Percentiles rank a stretch among this genome's conserved stretches.
These are phyloP conservation scores for Fusarium robinianum DNA, from an alignment of 2,329 filamentous ascomycete genomes.

Conservation along the genomic window DNA sequence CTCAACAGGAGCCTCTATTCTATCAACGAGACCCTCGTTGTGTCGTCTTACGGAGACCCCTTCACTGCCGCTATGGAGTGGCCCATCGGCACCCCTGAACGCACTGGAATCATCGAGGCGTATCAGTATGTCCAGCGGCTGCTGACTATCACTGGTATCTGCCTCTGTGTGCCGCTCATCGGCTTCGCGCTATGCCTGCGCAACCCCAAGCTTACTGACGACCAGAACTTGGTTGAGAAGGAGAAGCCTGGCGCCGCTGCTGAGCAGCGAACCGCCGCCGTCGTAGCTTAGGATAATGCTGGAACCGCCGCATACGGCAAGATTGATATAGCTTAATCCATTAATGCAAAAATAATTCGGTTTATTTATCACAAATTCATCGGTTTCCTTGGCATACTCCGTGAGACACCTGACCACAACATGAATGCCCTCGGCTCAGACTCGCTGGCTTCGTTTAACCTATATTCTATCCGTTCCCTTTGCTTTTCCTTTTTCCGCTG, in stretches of 20 bases:
- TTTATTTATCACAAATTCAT: no score
- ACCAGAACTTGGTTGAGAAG: conserved; percentile 49
- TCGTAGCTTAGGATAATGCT: background rate
- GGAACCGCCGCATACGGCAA: background rate
- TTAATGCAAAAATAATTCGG: no score
- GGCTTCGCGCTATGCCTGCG: conserved; percentile 48
- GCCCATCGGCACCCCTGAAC: conserved; percentile 50
- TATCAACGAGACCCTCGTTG: conserved; percentile 46
- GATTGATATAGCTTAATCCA: no score
- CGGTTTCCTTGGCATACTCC: no score
- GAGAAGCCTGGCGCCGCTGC: conserved; percentile 26
- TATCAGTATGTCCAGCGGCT: conserved; percentile 54
- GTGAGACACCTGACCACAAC: no score
- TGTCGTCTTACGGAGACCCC: conserved; percentile 44
- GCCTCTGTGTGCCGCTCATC: conserved; percentile 54
- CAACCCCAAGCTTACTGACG: conserved; percentile 52
- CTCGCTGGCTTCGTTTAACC: no score
- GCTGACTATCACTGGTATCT: conserved; percentile 54
- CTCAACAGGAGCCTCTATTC: conserved; percentile 46
- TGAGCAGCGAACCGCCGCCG: background rate
- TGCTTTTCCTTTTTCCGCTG: no score
- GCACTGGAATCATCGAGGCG: conserved; percentile 47
- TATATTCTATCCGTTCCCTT: no score
- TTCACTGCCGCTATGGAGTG: conserved; percentile 42
- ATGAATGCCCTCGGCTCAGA: no score